phyloP scores from a whole-genome alignment of 2,329 filamentous ascomycete species.

The Colletotrichum cuscutae region DNA sequence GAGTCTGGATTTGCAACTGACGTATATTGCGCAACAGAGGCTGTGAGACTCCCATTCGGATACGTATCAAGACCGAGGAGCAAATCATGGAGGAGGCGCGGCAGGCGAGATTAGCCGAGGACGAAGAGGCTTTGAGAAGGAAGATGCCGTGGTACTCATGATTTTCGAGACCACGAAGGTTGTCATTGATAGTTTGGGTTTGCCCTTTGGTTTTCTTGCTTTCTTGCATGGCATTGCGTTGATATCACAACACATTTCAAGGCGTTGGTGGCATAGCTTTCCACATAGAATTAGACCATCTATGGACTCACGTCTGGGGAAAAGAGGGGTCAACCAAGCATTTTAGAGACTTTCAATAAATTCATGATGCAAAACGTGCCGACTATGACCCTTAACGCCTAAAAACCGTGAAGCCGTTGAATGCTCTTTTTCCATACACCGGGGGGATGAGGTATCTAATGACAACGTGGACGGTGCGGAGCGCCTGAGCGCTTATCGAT shows the following conservation, averaged over 20 bases:
- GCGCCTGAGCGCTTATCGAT: not conserved
- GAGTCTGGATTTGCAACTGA: not conserved
- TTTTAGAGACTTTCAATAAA: slow-evolving; percentile 6
- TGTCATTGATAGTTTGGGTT: not conserved
- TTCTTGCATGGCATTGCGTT: slow-evolving; percentile 34
- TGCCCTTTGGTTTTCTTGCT: slow-evolving; percentile 5
- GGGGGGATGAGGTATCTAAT: slow-evolving; percentile 31
- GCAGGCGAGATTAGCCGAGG: slow-evolving; percentile 48
- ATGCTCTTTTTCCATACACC: slow-evolving; percentile 9
- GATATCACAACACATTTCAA: slow-evolving; percentile 28
- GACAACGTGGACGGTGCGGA: not conserved
- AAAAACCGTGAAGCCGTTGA: slow-evolving; percentile 23
- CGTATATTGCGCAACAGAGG: slow-evolving; percentile 5
- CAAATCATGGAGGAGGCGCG: slow-evolving; percentile 58
- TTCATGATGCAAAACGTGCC: slow-evolving; percentile 17
- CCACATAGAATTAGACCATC: slow-evolving; percentile 4
- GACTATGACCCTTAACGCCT: slow-evolving; percentile 21
- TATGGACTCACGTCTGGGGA: not conserved
- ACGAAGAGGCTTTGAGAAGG: slow-evolving; percentile 59
- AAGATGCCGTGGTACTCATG: slow-evolving; percentile 54
- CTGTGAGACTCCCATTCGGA: slow-evolving; percentile 33
- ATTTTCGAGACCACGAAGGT: no score
- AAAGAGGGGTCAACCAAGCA: not conserved
- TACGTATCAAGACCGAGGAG: slow-evolving; percentile 53
- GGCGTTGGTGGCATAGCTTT: slow-evolving; percentile 23